Base-by-base conservation (phyloP, 495 filamentous ascomycete species). In the Echria macrotheca region DNA sequence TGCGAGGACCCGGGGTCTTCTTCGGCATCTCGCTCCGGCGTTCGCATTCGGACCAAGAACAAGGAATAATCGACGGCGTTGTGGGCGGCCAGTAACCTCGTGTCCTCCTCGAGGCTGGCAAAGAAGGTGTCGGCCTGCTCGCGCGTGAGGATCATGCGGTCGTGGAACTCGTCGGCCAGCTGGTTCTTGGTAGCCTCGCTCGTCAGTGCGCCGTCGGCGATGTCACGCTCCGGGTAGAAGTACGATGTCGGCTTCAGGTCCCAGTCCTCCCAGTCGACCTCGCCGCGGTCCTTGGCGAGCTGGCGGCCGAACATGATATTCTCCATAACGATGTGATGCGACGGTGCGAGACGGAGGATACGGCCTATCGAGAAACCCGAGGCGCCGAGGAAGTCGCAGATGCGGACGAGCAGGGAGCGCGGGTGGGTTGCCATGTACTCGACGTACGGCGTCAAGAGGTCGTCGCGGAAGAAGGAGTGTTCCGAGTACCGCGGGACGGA, bases 261-360 rank as follows among this genome's bases (percentile, higher is more conserved):
- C 68, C 81, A 86, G 0, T 74, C 75, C 49, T 86, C 81, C 82
- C 82, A 87, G 7, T 72, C 66, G 0, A 67, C 62, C 2, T 68
- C 56, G 2, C 63, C 61, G 0, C 62, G 57, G 38, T 73, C 69
- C 5, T 70, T 61, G 1, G 64, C 65, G n/a, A 55, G 42, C 5
- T 65, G 60, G 43, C 74, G 63, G 3, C 80, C 82, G 56, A 78
- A 78, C 33, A 86, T 66, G 42, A 83, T 69, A 59, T 86, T 86
- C 38, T 86, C 83, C 83, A 86, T 87, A 53, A 86, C 70, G 53
- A 87, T 79, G 59, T 86, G 82, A 53, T 84, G 80, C 0, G 77
- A 75, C 0, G 84, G 82, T 0, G 78, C 74, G 4, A 71, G 64
- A 1, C 77, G 69, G 4, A 84, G 50, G 0, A 80, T 35, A 11